Evolutionary conservation across 2,329 filamentous ascomycete species (phyloP), one percentile per base, ranked within the genome.

Genomic region (Coniochaeta sp.): DNA sequence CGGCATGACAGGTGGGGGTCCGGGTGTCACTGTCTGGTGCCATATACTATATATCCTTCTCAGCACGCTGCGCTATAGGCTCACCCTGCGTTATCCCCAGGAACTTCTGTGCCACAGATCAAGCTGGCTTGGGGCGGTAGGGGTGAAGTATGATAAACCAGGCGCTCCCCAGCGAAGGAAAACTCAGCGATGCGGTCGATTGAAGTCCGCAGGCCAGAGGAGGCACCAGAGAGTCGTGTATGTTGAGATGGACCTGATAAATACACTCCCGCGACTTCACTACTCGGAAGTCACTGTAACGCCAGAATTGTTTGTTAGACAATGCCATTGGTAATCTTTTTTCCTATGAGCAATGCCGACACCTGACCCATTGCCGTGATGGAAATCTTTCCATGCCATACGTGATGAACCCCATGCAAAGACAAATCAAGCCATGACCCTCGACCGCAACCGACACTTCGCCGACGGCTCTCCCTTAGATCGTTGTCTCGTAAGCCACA

Each of bases 401-500:
- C 66, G 68, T 66, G 62, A 67, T 69, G 67, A 72, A 71, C 67
- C 68, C 69, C 70, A 69, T 69, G 68, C 67, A 70, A 66, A 69
- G 65, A 68, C 60, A 72, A 70, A 68, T 62, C 64, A 71, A 70
- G 65, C 68, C 70, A 69, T 63, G 64, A 63, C 64, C 65, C 66
- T 63, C 62, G 63, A 62, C 62, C 64, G 60, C 62, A 63, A 57
- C 60, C 63, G 57, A 61, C 54, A 34, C 54, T 57, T 24, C 34
- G n/a, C 31, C 54, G 14, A 34, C 62, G 63, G 52, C 59, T 12
- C 19, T 62, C 62, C 64, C 67, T 87, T 95, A 99, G 80, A 99
- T 98, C 76, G 91, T 93, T 73, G 95, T 99, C 86, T 98, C 95
- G 88, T 98, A 99, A 74, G 95, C 81, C 71, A 98, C 85, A 71